A percentile compares a stretch with the other conserved stretches of the same genome.
Conservation (phyloP, 768 basidiomycete species). For the Paxillus rubicundulus region DNA sequence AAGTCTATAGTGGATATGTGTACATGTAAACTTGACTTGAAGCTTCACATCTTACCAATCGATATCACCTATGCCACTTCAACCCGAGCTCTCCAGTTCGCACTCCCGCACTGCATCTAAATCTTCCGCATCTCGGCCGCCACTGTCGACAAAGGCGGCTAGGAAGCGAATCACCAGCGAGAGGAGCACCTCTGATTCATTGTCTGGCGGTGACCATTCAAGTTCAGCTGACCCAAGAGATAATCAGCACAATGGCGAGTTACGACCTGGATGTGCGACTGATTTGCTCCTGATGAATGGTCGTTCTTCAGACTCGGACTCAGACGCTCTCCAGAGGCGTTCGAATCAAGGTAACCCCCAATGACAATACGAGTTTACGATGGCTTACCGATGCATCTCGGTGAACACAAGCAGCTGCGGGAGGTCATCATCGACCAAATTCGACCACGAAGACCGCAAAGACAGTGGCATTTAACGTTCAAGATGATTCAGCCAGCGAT, state of each 20-base stretch:
- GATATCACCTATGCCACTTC: background rate
- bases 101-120: background rate
- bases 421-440: background rate
- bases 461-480: constrained; percentile 16
- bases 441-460: constrained; percentile 1
- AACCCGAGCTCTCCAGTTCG: background rate
- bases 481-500: constrained; percentile 13
- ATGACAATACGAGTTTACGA: background rate
- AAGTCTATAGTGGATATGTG: too few species aligned
- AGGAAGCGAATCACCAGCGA: constrained; percentile 8
- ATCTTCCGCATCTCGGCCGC: background rate
- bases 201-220: constrained; percentile 7
- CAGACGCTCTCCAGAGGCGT: constrained; percentile 1
- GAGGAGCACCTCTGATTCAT: constrained; percentile 3
- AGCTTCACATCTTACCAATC: constrained; percentile 10
- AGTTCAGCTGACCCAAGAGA: background rate
- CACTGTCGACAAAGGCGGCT: constrained; percentile 11
- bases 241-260: constrained; percentile 14
- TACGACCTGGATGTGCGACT: background rate
- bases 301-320: constrained; percentile 16
- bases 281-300: background rate
- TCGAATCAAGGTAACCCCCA: constrained; percentile 2
- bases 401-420: constrained; percentile 5
- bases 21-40: background rate
- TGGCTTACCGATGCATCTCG: background rate